Evolutionary conservation across 2,329 filamentous ascomycete species (phyloP).

Genomic region (Kalmusia sp.): DNA sequence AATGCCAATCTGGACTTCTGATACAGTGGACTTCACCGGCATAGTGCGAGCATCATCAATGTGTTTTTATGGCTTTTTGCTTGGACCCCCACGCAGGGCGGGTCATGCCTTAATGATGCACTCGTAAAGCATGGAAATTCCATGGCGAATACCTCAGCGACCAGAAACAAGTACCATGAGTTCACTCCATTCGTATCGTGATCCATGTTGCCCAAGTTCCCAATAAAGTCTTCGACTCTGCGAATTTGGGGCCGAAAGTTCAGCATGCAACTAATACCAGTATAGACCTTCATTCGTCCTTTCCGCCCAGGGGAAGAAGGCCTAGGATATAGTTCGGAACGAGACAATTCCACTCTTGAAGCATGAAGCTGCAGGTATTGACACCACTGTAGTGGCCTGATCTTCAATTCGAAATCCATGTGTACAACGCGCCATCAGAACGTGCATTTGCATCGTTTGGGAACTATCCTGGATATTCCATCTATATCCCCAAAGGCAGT

Average conservation of each 20-base stretch:
- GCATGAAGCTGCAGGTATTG: constrained; percentile 7
- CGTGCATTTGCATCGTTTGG: too few species aligned
- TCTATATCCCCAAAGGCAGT: too few species aligned
- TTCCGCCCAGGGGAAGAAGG: constrained; percentile 40
- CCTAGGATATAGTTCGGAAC: constrained; percentile 49
- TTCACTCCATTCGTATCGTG: too few species aligned
- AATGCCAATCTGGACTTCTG: constrained; percentile 28
- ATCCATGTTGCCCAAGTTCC: too few species aligned
- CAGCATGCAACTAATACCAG: not conserved
- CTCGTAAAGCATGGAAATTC: constrained; percentile 12
- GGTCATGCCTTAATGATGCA: constrained; percentile 19
- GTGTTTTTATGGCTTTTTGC: constrained; percentile 18
- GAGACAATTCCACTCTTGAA: constrained; percentile 41
- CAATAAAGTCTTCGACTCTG: too few species aligned
- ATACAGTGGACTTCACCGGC: constrained; percentile 20
- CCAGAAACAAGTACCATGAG: constrained; percentile 20
- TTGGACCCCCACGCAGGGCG: constrained; percentile 22
- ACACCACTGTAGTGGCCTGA: not conserved
- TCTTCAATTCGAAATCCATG: too few species aligned
- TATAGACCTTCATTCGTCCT: constrained; percentile 23
- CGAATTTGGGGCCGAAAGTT: not conserved
- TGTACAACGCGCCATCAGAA: too few species aligned
- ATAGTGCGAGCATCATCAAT: constrained; percentile 13
- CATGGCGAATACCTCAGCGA: constrained; percentile 28
- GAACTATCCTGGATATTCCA: too few species aligned